Evolutionary conservation across 345 rosid species (phyloP), one percentile per base, ranked within the genome.

Genomic region (Lepidium aucheri): DNA sequence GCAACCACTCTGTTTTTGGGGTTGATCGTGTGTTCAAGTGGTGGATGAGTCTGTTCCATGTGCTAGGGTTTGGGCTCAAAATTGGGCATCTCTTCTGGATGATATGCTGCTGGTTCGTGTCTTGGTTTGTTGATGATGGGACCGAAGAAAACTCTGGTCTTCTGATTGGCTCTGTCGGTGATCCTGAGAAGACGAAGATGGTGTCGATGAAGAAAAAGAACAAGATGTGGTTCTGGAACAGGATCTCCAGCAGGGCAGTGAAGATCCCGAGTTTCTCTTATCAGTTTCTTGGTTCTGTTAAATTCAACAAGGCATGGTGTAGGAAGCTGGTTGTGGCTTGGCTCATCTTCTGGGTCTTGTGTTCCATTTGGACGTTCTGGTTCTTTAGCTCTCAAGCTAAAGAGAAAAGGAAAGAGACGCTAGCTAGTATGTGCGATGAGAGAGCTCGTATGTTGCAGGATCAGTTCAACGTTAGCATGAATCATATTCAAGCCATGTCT

Each of bases 401-500:
- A 15, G 98, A 90, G 62, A 90, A 82, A 74, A 82, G 92, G 85
- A 88, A 79, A 68, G 98, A 88, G 49, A 79, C 85, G 3, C 84
- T 93, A 17, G 76, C 79, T 32, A 88, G 90, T 55, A 88, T 93
- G 98, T 93, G 98, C 54, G 98, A 90, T 63, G 96, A 90, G 79
- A 87, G 98, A 68, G 96, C 98, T 60, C 81, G 98, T 77, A 90
- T 93, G 98, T 74, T 93, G 15, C 98, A 90, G 76, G 98, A 93
- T 80, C 98, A 93, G 77, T 93, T 93, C 76, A 93, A 93, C 79
- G 98, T 93, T 26, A 93, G 98, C 79, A 77, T 93, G 98, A 93
- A 93, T 75, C 98, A 93, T 80, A 80, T 93, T 30, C 98, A 93
- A 66, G 98, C 97, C 24, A 90, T 93, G 88, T 87, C 98, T 53